Conservation (phyloP, 257 asterid genomes). For the Osmanthus fragrans region DNA sequence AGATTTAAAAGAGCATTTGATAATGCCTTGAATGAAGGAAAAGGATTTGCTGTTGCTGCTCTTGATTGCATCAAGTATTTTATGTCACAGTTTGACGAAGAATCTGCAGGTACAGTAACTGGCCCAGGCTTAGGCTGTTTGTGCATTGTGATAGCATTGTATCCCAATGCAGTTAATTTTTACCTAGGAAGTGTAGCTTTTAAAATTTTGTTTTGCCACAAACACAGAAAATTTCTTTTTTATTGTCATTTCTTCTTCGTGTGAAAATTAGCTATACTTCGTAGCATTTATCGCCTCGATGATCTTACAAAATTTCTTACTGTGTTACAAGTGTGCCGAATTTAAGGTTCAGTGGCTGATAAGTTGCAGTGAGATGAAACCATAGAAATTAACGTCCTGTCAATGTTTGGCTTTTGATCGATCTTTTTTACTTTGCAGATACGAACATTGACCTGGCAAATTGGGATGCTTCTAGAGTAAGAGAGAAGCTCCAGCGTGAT, state of each 20-base stretch:
- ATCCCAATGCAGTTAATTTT: conserved; percentile 8
- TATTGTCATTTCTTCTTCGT: conserved; percentile 10
- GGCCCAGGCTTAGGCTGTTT: conserved; percentile 9
- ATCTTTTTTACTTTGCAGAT: conserved; percentile 32
- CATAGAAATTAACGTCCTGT: background rate
- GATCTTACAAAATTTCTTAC: conserved; percentile 20
- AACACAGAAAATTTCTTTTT: conserved; percentile 16
- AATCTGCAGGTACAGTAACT: conserved; percentile 61
- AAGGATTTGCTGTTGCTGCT: conserved; percentile 80
- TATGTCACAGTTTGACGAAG: conserved; percentile 68
- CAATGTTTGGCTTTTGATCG: conserved; percentile 8
- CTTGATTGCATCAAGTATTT: conserved; percentile 54
- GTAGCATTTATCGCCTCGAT: background rate
- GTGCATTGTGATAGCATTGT: conserved; percentile 4
- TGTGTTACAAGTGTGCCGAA: conserved; percentile 4
- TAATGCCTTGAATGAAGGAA: conserved; percentile 72
- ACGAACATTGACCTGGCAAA: conserved; percentile 75
- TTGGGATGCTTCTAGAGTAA: conserved; percentile 86
- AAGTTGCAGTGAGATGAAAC: conserved; percentile 1
- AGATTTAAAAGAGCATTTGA: conserved; percentile 75
- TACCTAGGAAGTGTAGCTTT: conserved; percentile 15
- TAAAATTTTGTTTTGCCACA: conserved; percentile 22
- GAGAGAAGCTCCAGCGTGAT: conserved; percentile 87
- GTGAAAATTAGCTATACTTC: conserved; percentile 13
- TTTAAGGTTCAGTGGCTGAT: conserved; percentile 15